phyloP scores from a whole-genome alignment of 495 filamentous ascomycete species.

The Hypoxylon rickii region DNA sequence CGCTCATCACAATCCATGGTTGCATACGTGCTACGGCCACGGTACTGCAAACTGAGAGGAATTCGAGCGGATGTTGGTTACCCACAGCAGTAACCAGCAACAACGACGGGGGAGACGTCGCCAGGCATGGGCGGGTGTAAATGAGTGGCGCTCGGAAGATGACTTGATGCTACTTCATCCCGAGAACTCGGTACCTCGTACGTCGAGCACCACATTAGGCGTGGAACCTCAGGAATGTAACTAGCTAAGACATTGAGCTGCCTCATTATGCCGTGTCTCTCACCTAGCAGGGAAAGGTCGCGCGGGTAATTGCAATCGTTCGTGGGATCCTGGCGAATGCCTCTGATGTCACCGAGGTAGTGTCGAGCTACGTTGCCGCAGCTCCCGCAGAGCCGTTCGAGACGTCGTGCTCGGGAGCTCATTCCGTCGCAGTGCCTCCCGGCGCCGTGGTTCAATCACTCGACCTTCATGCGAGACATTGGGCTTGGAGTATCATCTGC shows the following conservation, averaged over 20 bases:
- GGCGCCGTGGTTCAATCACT: conserved; percentile 21
- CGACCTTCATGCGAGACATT: conserved; percentile 18
- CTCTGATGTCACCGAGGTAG: conserved; percentile 22
- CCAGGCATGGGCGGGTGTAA: conserved; percentile 14
- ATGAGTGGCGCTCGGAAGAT: conserved; percentile 27
- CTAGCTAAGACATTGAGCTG: conserved; percentile 13
- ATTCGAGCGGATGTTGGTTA: conserved; percentile 21
- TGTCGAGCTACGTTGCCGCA: conserved; percentile 8
- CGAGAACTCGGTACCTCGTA: conserved; percentile 31
- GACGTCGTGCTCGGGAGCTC: neutral
- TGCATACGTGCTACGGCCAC: neutral
- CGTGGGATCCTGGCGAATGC: conserved; percentile 13
- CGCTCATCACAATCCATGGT: neutral
- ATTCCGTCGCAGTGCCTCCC: conserved; percentile 7
- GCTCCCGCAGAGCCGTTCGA: conserved; percentile 9
- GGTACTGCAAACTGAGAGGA: neutral
- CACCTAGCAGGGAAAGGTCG: conserved; percentile 1
- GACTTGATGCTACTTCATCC: conserved; percentile 19
- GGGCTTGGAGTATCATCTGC: conserved; percentile 18
- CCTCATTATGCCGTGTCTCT: conserved; percentile 7
- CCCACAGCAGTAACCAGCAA: too few species aligned
- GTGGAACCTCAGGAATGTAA: conserved; percentile 14
- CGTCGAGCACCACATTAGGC: conserved; percentile 23
- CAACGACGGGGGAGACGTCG: conserved; percentile 14
- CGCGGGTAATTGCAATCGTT: conserved; percentile 28